These are phyloP conservation scores for Cladophialophora yegresii DNA, from an alignment of 2,329 filamentous ascomycete species.

Conservation along the genomic window DNA sequence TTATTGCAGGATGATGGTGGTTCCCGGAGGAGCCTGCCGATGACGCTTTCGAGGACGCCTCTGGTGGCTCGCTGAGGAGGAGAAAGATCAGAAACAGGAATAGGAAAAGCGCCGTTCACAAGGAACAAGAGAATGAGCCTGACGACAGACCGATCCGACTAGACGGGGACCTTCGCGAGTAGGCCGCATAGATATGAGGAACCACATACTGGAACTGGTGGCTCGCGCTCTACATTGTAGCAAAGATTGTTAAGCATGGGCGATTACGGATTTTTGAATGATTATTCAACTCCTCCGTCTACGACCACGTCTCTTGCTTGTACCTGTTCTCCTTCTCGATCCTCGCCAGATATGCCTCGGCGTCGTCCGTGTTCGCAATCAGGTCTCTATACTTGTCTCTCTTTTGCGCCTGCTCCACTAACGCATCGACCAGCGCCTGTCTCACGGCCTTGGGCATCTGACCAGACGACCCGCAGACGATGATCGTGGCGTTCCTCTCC, in stretches of 20 bases:
- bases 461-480: slow-evolving; percentile 61
- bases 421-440: slow-evolving; percentile 64
- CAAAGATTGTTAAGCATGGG: background rate
- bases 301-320: slow-evolving; percentile 69
- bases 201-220: background rate
- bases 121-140: background rate
- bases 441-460: slow-evolving; percentile 71
- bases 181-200: background rate
- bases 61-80: background rate
- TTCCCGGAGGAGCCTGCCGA: background rate
- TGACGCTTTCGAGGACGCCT: background rate
- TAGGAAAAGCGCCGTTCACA: background rate
- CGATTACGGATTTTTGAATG: background rate
- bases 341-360: slow-evolving; percentile 56
- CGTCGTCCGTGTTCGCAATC: slow-evolving; percentile 47
- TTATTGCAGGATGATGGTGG: background rate
- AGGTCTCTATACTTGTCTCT: slow-evolving; percentile 46
- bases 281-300: background rate
- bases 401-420: slow-evolving; percentile 46
- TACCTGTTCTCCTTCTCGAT: slow-evolving; percentile 66
- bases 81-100: background rate
- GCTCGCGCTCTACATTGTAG: background rate
- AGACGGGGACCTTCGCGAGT: background rate
- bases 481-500: slow-evolving; percentile 54
- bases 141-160: background rate